Base-by-base conservation (phyloP, 495 filamentous ascomycete species). In the Tuber magnatum region DNA sequence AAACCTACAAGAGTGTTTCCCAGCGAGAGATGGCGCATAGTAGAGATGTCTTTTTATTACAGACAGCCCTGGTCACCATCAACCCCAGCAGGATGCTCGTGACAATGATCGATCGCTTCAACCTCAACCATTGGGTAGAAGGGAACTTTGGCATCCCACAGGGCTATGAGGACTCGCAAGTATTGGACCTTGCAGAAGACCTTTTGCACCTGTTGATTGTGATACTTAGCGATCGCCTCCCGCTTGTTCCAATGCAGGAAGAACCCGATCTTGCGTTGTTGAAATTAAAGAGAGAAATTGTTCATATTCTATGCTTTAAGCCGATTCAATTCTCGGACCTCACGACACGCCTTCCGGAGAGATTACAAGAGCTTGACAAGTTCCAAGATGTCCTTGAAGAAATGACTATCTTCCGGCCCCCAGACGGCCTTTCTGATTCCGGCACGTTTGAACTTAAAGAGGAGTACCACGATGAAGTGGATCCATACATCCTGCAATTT, bases 401-500 rank as follows among this genome's bases (percentile, higher is more conserved):
- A 73, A 93, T 99, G 86, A 92, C 95, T 1, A 91, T 87, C 14
- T 99, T 93, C 86, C 92, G 92, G 70, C 84, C 92, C 35, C 95
- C 96, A 0, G 95, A 98, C 83, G 94, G 95, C 14, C 82, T 99
- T 48, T 92, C 91, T 43, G 95, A 98, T 83, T 91, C 92, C 16
- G 95, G 95, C 41, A 97, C 92, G 1, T 98, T 99, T 80, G 93
- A 97, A 81, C 86, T 99, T 65, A 97, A 94, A 83, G 88, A 90
- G 0, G 87, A 97, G 73, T 93, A 90, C 77, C 86, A 97, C 41
- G 91, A 92, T 73, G 87, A 96, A 40, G 88, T 98, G 42, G 95
- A 99, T 83, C 95, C 95, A 7, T 99, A 97, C 81, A 93, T 93
- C 79, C 91, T 93, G 22, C 92, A 97, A 78, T 99, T 95, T 84